Percentiles rank a stretch among this genome's conserved stretches.
These are phyloP conservation scores for Inonotus hispidus DNA, from an alignment of 1,284 basidiomycete species.

Conservation along the genomic window DNA sequence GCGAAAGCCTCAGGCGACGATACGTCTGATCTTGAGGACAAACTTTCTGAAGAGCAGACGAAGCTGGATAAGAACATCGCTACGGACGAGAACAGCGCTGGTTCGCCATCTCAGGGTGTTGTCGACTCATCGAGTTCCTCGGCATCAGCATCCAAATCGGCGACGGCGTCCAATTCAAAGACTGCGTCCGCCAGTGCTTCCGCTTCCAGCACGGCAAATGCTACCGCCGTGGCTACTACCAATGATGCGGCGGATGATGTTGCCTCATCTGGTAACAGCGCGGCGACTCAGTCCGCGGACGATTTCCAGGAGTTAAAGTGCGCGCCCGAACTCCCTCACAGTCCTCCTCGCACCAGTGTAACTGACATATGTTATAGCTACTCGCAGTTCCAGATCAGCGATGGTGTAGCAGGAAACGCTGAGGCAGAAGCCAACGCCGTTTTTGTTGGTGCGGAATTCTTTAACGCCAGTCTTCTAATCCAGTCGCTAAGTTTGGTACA, in stretches of 20 bases:
- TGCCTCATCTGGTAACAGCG: background rate
- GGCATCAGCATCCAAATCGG: background rate
- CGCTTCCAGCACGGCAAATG: background rate
- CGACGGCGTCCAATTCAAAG: no score
- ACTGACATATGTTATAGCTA: constrained; percentile 27
- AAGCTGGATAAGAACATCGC: constrained; percentile 36
- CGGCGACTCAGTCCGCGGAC: constrained; percentile 15
- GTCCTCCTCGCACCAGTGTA: background rate
- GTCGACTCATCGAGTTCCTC: background rate
- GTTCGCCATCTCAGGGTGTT: constrained; percentile 31
- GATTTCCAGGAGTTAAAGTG: constrained; percentile 24
- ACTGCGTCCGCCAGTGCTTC: background rate
- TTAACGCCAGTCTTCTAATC: constrained; percentile 36
- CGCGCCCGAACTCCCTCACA: background rate
- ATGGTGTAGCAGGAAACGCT: constrained; percentile 38
- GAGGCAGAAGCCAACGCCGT: constrained; percentile 38
- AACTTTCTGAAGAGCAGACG: constrained; percentile 30
- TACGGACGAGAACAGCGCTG: constrained; percentile 31
- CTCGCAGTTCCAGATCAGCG: constrained; percentile 37
- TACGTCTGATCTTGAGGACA: constrained; percentile 27
- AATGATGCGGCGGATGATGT: background rate
- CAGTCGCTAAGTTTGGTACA: constrained; percentile 36
- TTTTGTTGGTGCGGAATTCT: constrained; percentile 38
- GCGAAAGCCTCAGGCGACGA: constrained; percentile 33
- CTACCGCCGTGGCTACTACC: background rate